Conservation (phyloP, 2,329 filamentous ascomycete genomes). For the Gremmenia infestans region DNA sequence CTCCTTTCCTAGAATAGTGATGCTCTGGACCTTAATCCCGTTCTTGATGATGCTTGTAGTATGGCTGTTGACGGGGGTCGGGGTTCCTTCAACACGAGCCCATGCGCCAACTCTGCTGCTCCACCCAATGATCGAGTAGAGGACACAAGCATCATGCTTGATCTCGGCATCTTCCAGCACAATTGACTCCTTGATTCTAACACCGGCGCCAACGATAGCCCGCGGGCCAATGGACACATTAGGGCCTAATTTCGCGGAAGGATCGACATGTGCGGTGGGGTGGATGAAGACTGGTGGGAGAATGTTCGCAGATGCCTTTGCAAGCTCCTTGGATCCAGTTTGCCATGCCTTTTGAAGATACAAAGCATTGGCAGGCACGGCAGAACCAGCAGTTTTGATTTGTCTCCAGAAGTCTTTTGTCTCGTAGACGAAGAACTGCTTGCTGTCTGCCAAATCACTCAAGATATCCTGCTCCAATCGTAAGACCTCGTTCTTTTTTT, state of each 20-base stretch:
- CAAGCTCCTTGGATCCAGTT: conserved; percentile 73
- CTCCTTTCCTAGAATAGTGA: conserved; percentile 96
- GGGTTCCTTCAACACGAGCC: conserved; percentile 94
- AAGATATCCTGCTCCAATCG: conserved; percentile 96
- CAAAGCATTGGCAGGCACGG: conserved; percentile 91
- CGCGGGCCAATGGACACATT: conserved; percentile 96
- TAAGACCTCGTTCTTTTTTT: conserved; percentile 77
- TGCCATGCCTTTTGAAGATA: conserved; percentile 95
- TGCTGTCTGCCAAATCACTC: conserved; percentile 90
- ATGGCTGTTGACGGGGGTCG: conserved; percentile 81
- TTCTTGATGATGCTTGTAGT: conserved; percentile 95
- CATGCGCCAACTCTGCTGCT: conserved; percentile 94
- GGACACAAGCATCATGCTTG: conserved; percentile 91
- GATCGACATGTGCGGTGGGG: conserved; percentile 83
- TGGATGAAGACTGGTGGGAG: conserved; percentile 94
- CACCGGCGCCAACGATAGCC: conserved; percentile 77
- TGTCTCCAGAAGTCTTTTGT: conserved; percentile 99
- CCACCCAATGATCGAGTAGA: conserved; percentile 97
- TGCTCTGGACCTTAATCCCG: conserved; percentile 96
- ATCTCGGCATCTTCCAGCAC: conserved; percentile 93
- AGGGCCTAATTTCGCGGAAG: conserved; percentile 91
- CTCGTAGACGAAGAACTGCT: conserved; percentile 97
- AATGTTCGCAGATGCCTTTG: conserved; percentile 78
- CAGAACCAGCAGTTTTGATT: conserved; percentile 98
- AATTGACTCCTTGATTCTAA: conserved; percentile 90